phyloP scores from a whole-genome alignment of 2,329 filamentous ascomycete genomes.

The Byssoonygena ceratinophila region DNA sequence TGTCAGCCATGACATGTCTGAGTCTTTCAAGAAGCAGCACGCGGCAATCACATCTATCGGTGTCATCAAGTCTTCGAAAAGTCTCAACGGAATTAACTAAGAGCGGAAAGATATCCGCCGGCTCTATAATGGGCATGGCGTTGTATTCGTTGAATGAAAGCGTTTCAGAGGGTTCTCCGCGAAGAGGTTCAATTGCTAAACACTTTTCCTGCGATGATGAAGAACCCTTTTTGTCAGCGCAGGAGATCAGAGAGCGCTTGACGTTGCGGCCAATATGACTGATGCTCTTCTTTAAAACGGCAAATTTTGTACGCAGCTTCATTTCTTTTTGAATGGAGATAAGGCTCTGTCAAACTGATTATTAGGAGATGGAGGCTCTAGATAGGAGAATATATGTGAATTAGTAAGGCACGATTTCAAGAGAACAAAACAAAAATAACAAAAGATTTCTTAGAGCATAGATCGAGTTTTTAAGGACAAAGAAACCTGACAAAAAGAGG shows the following conservation, averaged over 20 bases:
- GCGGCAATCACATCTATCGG: not conserved
- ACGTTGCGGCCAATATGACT: not conserved
- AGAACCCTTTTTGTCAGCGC: not conserved
- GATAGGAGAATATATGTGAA: not conserved
- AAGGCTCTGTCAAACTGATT: not conserved
- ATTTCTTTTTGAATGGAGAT: not conserved
- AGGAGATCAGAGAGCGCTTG: not conserved
- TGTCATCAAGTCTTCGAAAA: not conserved
- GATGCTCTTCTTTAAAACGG: not conserved
- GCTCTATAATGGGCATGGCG: not conserved
- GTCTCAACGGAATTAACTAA: not conserved
- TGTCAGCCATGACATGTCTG: not conserved
- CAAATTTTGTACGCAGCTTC: not conserved
- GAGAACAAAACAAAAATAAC: not conserved
- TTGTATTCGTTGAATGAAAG: not conserved
- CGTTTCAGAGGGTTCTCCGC: not conserved
- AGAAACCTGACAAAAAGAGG: not conserved
- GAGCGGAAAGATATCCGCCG: not conserved
- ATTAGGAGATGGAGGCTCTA: not conserved
- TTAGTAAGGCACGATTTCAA: not conserved
- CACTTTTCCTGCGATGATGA: not conserved
- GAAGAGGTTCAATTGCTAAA: not conserved
- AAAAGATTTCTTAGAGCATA: not conserved
- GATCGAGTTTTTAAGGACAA: not conserved
- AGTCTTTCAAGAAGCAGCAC: not conserved